Percentiles rank a stretch among this genome's conserved stretches.
Conservation (phyloP, 148 eudicot genomes). For the Pouteria glomerata region DNA sequence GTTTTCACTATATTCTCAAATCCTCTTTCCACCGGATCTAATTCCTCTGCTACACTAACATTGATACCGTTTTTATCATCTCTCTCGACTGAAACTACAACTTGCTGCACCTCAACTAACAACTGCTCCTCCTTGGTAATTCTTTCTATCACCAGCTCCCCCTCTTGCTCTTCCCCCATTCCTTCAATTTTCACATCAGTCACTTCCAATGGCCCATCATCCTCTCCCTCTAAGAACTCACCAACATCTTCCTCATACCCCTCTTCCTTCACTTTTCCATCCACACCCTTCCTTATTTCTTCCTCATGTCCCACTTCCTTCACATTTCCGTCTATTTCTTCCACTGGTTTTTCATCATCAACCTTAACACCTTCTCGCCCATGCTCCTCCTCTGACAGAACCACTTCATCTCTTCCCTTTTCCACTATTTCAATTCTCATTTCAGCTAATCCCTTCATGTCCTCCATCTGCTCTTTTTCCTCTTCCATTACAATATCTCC, state of each 20-base stretch:
- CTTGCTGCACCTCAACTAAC: slow-evolving; percentile 13
- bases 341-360: slow-evolving; percentile 1
- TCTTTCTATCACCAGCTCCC: slow-evolving; percentile 13
- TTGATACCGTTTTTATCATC: slow-evolving; percentile 18
- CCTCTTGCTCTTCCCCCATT: slow-evolving; percentile 17
- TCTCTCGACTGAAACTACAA: slow-evolving; percentile 17
- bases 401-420: no score
- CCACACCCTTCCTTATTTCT: slow-evolving; percentile 20
- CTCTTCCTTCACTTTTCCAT: slow-evolving; percentile 24
- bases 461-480: slow-evolving; percentile 17
- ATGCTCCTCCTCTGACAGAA: not conserved
- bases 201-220: slow-evolving; percentile 24
- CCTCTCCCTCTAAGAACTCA: slow-evolving; percentile 23
- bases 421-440: slow-evolving; percentile 19
- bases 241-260: slow-evolving; percentile 34
- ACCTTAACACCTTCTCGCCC: not conserved
- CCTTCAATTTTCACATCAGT: slow-evolving; percentile 20
- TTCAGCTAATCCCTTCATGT: slow-evolving; percentile 9
- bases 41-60: slow-evolving; percentile 20
- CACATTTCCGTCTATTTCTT: slow-evolving; percentile 9
- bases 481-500: slow-evolving; percentile 12
- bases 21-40: slow-evolving; percentile 13
- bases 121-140: slow-evolving; percentile 13
- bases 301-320: slow-evolving; percentile 35
- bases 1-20: not conserved